A percentile compares a stretch with the other conserved stretches of the same genome.
Conservation (phyloP, 129 eudicot genomes). For the Kitagawia praeruptora region DNA sequence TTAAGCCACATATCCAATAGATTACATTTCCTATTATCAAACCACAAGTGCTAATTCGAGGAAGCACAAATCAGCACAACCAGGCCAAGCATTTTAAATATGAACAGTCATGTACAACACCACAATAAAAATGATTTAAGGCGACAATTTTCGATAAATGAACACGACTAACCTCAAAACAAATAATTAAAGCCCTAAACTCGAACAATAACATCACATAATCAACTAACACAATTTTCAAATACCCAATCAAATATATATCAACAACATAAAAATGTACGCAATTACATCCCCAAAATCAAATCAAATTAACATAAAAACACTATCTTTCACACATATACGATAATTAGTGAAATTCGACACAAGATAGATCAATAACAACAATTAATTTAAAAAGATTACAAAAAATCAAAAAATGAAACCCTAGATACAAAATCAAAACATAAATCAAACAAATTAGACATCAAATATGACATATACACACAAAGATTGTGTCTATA, state of each 20-base stretch:
- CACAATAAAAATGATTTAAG: too few relatives aligned
- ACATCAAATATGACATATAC: not conserved
- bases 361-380: not conserved
- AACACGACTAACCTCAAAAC: too few relatives aligned
- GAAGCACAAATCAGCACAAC: not conserved
- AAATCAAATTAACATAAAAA: not conserved
- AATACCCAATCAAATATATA: too few relatives aligned
- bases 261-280: not conserved
- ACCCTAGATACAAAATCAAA: not conserved
- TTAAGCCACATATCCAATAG: too few relatives aligned
- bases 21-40: too few relatives aligned
- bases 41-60: too few relatives aligned
- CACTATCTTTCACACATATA: not conserved
- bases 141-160: too few relatives aligned
- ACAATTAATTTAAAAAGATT: not conserved
- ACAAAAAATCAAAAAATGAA: not conserved
- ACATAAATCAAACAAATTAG: too few relatives aligned
- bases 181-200: too few relatives aligned
- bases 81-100: not conserved
- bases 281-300: not conserved
- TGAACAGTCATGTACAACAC: too few relatives aligned
- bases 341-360: not conserved
- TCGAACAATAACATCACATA: not conserved
- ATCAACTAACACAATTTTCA: not conserved
- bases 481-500: not conserved